Percentiles rank a stretch among this genome's conserved stretches.
These are phyloP conservation scores for Cystobasidium slooffiae DNA, from an alignment of 1,284 basidiomycete species.

Conservation along the genomic window DNA sequence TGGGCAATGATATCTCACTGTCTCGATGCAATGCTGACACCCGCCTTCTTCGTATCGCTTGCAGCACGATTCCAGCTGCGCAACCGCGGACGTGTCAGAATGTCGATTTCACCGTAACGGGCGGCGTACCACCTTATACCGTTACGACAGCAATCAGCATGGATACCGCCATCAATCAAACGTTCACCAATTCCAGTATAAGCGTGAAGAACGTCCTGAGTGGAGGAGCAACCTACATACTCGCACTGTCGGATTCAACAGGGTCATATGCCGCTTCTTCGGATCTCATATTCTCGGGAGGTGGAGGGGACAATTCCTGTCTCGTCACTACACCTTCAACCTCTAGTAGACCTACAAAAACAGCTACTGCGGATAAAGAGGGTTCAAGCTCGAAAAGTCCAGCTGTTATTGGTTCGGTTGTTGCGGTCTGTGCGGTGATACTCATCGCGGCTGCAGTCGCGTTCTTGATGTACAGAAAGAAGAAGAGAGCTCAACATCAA, in stretches of 20 bases:
- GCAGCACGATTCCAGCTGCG: conserved; percentile 25
- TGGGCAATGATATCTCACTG: background rate
- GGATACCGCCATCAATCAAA: conserved; percentile 29
- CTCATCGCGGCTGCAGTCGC: conserved; percentile 12
- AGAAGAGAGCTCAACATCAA: conserved; percentile 20
- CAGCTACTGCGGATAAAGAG: background rate
- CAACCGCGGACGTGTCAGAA: conserved; percentile 42
- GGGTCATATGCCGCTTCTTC: conserved; percentile 35
- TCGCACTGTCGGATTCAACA: conserved; percentile 36
- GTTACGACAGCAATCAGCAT: conserved; percentile 26
- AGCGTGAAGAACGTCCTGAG: conserved; percentile 21
- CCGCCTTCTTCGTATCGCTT: background rate
- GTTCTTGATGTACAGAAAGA: conserved; percentile 24
- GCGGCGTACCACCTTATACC: conserved; percentile 40
- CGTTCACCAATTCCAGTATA: conserved; percentile 21
- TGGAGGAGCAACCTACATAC: conserved; percentile 38
- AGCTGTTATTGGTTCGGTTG: conserved; percentile 11
- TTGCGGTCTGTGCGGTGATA: conserved; percentile 6
- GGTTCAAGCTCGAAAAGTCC: conserved; percentile 10
- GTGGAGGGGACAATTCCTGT: conserved; percentile 40
- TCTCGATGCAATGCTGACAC: background rate
- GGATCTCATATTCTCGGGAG: conserved; percentile 34
- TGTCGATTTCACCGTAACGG: conserved; percentile 1
- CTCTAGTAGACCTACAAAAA: conserved; percentile 11
- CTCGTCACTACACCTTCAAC: conserved; percentile 12